Conservation (phyloP, 2,329 filamentous ascomycete species). For the Colletotrichum incanum region DNA sequence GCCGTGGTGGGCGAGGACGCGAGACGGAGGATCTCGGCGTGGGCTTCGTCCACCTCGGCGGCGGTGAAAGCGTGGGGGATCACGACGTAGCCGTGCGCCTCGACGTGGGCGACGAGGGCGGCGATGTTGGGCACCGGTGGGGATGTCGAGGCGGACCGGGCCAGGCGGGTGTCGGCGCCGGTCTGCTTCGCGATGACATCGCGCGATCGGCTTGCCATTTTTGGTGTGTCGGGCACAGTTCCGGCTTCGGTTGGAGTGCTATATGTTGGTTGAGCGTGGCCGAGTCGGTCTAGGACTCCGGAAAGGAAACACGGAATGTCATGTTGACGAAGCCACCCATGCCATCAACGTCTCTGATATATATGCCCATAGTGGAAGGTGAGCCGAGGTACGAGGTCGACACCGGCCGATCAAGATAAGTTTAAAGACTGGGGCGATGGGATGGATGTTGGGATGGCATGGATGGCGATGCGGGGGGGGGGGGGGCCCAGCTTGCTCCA, state of each 20-base stretch:
- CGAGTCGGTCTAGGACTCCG: background rate
- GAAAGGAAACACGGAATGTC: background rate
- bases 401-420: background rate
- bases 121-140: background rate
- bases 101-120: constrained; percentile 44
- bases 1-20: constrained; percentile 29
- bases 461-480: background rate
- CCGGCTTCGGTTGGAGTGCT: background rate
- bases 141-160: background rate
- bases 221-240: background rate
- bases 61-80: constrained; percentile 52
- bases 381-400: background rate
- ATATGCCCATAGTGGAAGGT: background rate
- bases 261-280: background rate
- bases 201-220: background rate
- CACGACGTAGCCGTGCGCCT: constrained; percentile 54
- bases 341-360: background rate
- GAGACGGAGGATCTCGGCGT: constrained; percentile 47
- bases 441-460: too few species aligned
- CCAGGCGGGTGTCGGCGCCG: background rate
- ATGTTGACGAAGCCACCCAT: background rate
- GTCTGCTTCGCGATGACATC: background rate
- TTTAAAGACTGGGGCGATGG: background rate
- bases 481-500: background rate
- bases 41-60: constrained; percentile 49